Base-by-base conservation (phyloP, 495 filamentous ascomycete species). In the Pyrenula aspistea region DNA sequence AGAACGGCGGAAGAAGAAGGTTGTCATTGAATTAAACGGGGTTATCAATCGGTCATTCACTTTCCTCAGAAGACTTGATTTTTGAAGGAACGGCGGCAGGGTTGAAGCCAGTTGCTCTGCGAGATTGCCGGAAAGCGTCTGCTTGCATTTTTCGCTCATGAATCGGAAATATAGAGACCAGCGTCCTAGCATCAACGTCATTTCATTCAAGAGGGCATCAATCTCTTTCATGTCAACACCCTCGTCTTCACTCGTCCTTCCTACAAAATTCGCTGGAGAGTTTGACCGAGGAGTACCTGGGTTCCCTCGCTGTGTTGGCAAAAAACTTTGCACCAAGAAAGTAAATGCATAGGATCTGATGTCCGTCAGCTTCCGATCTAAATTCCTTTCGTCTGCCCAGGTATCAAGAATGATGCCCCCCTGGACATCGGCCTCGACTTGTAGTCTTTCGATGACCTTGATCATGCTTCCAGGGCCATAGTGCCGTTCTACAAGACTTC, bases 371-470 rank as follows among this genome's bases (percentile, higher is more conserved):
- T 85, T 88, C 61, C 91, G 78, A 64, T 89, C 87, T 23, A 98
- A 80, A 47, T 75, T 79, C 51, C 88, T 79, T 65, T 97, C 93
- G 60, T 98, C 93, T 53, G 83, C 81, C 89, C 91, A 98, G 21
- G 91, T 93, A 68, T 98, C 93, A 24, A 98, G 71, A 42, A 98
- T 82, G 60, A 97, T 95, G 56, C 93, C 94, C n/a, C 93, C 93
- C 72, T 97, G 94, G 24, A 95, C 85, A 70, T 98, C 93, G 10
- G 88, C 91, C 70, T 98, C 93, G 48, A 91, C 77, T 69, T 98
- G 94, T 51, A 98, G 70, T 54, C 89, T 79, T 71, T 96, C 91
- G 65, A 97, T 91, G 55, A 98, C 94, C 63, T 83, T 90, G n/a
- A 87, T 81, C 94, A 97, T 97, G 72, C 86, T 90, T 31, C 92